phyloP scores from a whole-genome alignment of 371 early-diverging fungal species.

The Rhizopus sp. region DNA sequence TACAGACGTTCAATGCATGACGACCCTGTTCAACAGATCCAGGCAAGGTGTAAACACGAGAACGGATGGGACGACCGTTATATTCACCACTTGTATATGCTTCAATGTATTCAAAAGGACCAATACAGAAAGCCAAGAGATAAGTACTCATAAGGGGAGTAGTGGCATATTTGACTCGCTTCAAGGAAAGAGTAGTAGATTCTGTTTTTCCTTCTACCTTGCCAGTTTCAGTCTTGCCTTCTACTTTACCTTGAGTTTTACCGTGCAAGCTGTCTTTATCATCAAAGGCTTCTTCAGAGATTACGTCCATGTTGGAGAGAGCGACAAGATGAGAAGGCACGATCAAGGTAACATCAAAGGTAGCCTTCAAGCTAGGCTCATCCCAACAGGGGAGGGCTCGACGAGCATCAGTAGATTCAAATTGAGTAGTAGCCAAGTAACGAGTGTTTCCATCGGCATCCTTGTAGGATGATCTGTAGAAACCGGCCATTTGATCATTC shows the following conservation, averaged over 20 bases:
- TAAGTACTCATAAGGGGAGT: conserved; percentile 91
- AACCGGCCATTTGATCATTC: conserved; percentile 89
- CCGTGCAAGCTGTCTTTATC: conserved; percentile 30
- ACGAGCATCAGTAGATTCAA: conserved; percentile 92
- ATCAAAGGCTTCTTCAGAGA: conserved; percentile 52
- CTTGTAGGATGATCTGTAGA: conserved; percentile 84
- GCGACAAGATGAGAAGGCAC: conserved; percentile 76
- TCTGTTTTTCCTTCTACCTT: conserved; percentile 25
- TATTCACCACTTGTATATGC: conserved; percentile 61
- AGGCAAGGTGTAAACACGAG: conserved; percentile 79
- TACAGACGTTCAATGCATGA: conserved; percentile 78
- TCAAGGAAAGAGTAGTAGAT: conserved; percentile 28
- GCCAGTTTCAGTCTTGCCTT: conserved; percentile 31
- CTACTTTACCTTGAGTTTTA: conserved; percentile 33
- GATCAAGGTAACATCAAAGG: conserved; percentile 81
- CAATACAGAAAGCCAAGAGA: conserved; percentile 84
- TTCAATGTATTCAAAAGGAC: conserved; percentile 86
- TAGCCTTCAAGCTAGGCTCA: conserved; percentile 89
- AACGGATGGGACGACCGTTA: conserved; percentile 59
- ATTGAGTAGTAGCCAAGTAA: conserved; percentile 87
- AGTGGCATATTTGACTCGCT: conserved; percentile 73
- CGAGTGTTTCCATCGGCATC: conserved; percentile 71
- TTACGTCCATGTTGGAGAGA: conserved; percentile 87
- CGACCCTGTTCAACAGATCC: conserved; percentile 73
- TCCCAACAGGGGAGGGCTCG: conserved; percentile 94